A percentile compares a stretch with the other conserved stretches of the same genome.
These are phyloP conservation scores for Nakazawaea wyomingensis DNA, from an alignment of 805 yeast genomes.

Conservation along the genomic window DNA sequence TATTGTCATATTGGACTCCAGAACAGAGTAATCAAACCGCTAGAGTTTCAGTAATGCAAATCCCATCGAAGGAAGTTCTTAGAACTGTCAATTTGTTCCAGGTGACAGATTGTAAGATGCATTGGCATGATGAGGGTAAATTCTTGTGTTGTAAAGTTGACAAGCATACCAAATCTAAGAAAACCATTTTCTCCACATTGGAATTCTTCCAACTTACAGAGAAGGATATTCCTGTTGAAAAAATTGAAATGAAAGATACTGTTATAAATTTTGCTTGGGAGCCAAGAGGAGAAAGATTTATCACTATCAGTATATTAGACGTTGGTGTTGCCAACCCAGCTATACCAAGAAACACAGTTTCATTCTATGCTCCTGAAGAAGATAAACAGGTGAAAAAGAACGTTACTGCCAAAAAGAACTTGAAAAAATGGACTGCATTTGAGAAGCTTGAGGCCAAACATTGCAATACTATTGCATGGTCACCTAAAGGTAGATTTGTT, in stretches of 20 bases:
- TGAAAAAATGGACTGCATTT: conserved; percentile 56
- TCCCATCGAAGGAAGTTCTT: conserved; percentile 75
- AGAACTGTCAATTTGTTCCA: conserved; percentile 94
- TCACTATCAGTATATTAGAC: conserved; percentile 63
- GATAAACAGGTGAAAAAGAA: conserved; percentile 34
- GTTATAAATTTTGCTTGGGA: conserved; percentile 93
- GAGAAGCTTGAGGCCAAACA: conserved; percentile 56
- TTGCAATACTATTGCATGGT: conserved; percentile 74
- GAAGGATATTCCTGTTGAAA: conserved; percentile 91
- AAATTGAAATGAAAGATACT: conserved; percentile 85
- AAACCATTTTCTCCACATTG: conserved; percentile 84
- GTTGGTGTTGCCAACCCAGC: conserved; percentile 54
- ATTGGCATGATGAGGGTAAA: conserved; percentile 89
- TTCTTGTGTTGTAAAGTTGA: conserved; percentile 91
- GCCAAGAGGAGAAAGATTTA: conserved; percentile 85
- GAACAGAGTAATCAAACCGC: conserved; percentile 88
- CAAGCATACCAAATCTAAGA: conserved; percentile 93
- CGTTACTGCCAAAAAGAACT: conserved; percentile 28
- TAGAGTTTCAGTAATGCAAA: conserved; percentile 83
- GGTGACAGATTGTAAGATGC: conserved; percentile 83
- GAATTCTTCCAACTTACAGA: conserved; percentile 87
- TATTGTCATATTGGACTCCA: conserved; percentile 95
- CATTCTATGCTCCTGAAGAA: conserved; percentile 82
- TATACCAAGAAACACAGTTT: conserved; percentile 57
- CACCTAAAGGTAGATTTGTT: conserved; percentile 90